Percentiles rank a stretch among this genome's conserved stretches.
These are phyloP conservation scores for Aspergillus sp. DNA, from an alignment of 2,329 filamentous ascomycete genomes.

Conservation along the genomic window DNA sequence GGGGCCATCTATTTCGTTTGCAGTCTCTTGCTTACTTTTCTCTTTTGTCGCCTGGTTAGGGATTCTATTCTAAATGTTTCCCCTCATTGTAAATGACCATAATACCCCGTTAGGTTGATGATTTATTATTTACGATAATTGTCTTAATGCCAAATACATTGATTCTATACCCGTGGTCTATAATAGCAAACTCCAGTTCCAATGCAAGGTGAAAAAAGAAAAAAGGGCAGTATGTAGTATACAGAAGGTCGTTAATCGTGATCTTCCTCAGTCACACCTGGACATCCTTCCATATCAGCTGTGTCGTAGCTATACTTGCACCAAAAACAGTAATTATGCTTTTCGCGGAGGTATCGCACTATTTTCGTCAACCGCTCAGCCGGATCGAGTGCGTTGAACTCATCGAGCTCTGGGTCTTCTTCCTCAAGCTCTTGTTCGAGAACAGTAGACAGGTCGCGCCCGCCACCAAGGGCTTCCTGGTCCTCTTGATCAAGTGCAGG, in stretches of 20 bases:
- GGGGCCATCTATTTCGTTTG: not conserved
- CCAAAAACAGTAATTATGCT: slow-evolving; percentile 89
- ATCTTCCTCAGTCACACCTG: slow-evolving; percentile 83
- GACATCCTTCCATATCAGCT: slow-evolving; percentile 78
- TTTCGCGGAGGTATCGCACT: slow-evolving; percentile 67
- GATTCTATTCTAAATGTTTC: not conserved
- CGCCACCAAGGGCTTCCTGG: slow-evolving; percentile 64
- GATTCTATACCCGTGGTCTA: not conserved
- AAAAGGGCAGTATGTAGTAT: slow-evolving; percentile 2
- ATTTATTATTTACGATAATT: not conserved
- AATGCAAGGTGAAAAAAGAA: not conserved
- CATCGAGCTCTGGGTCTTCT: slow-evolving; percentile 76
- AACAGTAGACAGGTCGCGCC: slow-evolving; percentile 40
- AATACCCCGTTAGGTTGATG: slow-evolving; percentile 11
- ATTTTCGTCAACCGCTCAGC: slow-evolving; percentile 66
- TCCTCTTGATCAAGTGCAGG: slow-evolving; percentile 72
- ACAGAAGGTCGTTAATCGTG: slow-evolving; percentile 53
- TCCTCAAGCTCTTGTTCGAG: slow-evolving; percentile 62
- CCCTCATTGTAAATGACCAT: slow-evolving; percentile 8
- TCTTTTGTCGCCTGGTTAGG: not conserved
- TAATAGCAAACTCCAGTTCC: slow-evolving; percentile 5
- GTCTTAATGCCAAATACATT: not conserved
- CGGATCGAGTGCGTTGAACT: slow-evolving; percentile 69
- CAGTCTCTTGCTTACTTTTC: not conserved
- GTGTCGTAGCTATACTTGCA: slow-evolving; percentile 79